Base-by-base conservation (phyloP, 2,329 filamentous ascomycete species). In the Elsinoe batatas region DNA sequence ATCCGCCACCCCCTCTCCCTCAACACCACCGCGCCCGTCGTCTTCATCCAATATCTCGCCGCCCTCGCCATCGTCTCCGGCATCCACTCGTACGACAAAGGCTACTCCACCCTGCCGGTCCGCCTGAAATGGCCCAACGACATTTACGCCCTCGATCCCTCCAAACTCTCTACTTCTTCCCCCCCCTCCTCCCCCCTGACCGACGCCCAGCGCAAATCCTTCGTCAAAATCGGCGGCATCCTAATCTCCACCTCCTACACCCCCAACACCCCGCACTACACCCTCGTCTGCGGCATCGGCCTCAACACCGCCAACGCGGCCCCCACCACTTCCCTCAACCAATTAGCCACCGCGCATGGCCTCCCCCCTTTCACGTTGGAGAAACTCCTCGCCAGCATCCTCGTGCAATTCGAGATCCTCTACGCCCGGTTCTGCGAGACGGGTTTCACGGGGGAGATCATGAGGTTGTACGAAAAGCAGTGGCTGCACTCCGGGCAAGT, bases 81-180 rank as follows among this genome's bases (percentile, higher is more conserved):
- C 0, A 84, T 97, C 59, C 84, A 87, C 60, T 79, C 77, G 22
- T 97, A 97, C 65, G 89, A 85, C 49, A 56, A 57, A 15, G 88
- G 84, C 6, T 97, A 94, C 69, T 76, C 81, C 5, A 75, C 81
- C 0, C 69, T 97, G 3, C 87, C 88, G 0, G 78, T 98, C 38
- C 90, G 87, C 67, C 73, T 98, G 32, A 98, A 98, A 70, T 98
- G 93, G 93, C 93, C 93, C 10, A 98, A 98, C 64, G 93, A 98
- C 66, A 88, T 98, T 55, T 74, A 75, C 63, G 71, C 70, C 2
- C 63, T 69, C 11, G 66, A 68, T 47, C 69, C 69, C 0, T 46
- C 55, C 2, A 57, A 60, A 11, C 17, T 46, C 36, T 17, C 51
- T 4, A 7, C 15, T 32, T 55, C 42, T 7, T 35, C n/a, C 13